Base-by-base conservation (phyloP, 108 stramenopile genomes). In the Stephanodiscus triporus region DNA sequence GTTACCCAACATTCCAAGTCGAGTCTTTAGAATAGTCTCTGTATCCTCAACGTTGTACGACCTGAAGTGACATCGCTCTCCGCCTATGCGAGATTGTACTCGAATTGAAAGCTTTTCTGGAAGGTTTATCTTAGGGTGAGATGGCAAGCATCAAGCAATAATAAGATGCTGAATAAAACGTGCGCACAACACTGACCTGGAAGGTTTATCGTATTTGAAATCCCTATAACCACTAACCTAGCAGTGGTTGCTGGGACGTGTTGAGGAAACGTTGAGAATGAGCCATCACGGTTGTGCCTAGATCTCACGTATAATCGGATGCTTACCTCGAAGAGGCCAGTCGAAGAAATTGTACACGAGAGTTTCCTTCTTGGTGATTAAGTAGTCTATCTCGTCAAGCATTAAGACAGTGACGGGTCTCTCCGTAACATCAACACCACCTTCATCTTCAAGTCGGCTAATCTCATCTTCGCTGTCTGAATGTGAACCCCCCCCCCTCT, bases 191-290 rank as follows among this genome's bases (percentile, higher is more conserved):
- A n/a, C n/a, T n/a, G n/a, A n/a, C n/a, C 97, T 14, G 97, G 95
- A 16, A 99, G 81, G 75, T 99, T 97, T 61, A 99, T 85, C 32
- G 99, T 99, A 83, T 99, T 99, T 14, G 99, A 96, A 60, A 99
- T 97, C 14, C 98, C 99, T 27, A 99, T 77, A 14, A 98, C 92
- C 14, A 97, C 82, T 9, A 97, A 78, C 14, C 89, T 77, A 0
- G 76, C 68, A 20, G 63, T 38, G 37, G 65, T 69, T 17, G 78
- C 58, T 54, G 26, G 11, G 53, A 27, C 10, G 26, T 27, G 20
- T 2, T 26, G 24, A 54, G 10, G 26, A 26, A 53, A 34, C 6
- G 6, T 51, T 42, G 20, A 26, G 29, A 53, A 11, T 38, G 26
- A 76, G 48, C 32, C 55, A 50, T 36, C 37, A 40, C 22, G 59